A percentile compares a stretch with the other conserved stretches of the same genome.
Conservation (phyloP, 805 yeast species). For the Wickerhamomyces rabaulensis region DNA sequence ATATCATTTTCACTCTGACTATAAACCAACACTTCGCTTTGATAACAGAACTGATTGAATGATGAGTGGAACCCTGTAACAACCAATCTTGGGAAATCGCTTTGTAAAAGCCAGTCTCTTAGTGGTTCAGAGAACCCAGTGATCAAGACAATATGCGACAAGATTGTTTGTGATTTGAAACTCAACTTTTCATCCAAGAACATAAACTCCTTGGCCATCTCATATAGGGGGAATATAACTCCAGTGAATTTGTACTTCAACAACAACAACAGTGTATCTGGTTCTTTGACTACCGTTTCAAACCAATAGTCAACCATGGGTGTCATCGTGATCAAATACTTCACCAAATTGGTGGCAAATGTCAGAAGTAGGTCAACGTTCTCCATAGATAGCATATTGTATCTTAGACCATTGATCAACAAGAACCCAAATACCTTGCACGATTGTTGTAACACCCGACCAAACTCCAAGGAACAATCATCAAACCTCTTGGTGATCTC, state of each 20-base stretch:
- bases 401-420: conserved; percentile 10
- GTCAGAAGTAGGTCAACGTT: conserved; percentile 2
- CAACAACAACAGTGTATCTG: conserved; percentile 12
- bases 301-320: conserved; percentile 18
- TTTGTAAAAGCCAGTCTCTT: conserved; percentile 14
- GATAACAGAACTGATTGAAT: conserved; percentile 12
- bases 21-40: background rate
- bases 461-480: conserved; percentile 9
- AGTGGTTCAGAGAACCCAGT: conserved; percentile 8
- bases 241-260: conserved; percentile 1
- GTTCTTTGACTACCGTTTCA: conserved; percentile 5
- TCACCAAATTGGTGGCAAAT: conserved; percentile 11
- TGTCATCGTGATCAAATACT: conserved; percentile 13
- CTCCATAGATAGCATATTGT: conserved; percentile 1
- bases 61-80: conserved; percentile 11
- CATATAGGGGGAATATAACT: conserved; percentile 21
- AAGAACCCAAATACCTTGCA: conserved; percentile 14
- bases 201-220: conserved; percentile 18
- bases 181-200: conserved; percentile 11
- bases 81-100: conserved; percentile 17
- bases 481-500: conserved; percentile 13
- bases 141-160: conserved; percentile 13
- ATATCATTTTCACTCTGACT: background rate
- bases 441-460: conserved; percentile 4
- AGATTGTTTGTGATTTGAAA: conserved; percentile 5